Base-by-base conservation (phyloP, 169 alveolate species). In the Plasmodium gallinaceum region DNA sequence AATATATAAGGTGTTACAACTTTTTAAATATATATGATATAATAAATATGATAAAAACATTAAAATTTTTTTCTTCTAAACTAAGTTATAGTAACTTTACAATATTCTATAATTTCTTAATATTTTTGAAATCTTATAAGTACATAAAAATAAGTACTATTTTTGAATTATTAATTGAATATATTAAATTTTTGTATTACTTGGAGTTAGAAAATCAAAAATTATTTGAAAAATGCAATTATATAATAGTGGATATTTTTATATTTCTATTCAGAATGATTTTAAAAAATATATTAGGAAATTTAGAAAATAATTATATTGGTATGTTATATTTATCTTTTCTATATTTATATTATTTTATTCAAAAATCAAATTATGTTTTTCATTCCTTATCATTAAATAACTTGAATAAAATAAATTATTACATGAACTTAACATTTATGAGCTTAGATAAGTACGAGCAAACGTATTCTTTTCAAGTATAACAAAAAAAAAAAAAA, bases 301-400 rank as follows among this genome's bases (percentile, higher is more conserved):
- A 16, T 78, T 7, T 58, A 26, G 89, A 78, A 65, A 64, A 65
- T 64, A 78, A 78, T 58, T 78, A 78, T 43, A 68, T 78, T 12
- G 89, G 89, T 26, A 78, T 78, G 78, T 26, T 78, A 62, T 76
- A 78, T n/a, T 32, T 78, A 39, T 78, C 89, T 24, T 39, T 78
- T 10, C 42, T 78, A 16, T 78, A 78, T 68, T 42, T 78, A 18
- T 64, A 54, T 62, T 60, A 78, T 43, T 78, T 78, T 78, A 43
- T 78, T 20, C n/a, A 70, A 51, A 45, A 24, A 8, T 42, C 76
- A 26, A 26, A 78, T 18, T 32, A 22, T 20, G 16, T 78, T 65
- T 43, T 78, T 22, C n/a, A 42, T 64, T 45, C 71, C 9, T 20
- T 78, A 39, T 18, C 68, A 24, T 60, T 65, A 20, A 12, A 51